Evolutionary conservation across 306 rosid genomes (phyloP).

Genomic region (Vachellia collinsii): DNA sequence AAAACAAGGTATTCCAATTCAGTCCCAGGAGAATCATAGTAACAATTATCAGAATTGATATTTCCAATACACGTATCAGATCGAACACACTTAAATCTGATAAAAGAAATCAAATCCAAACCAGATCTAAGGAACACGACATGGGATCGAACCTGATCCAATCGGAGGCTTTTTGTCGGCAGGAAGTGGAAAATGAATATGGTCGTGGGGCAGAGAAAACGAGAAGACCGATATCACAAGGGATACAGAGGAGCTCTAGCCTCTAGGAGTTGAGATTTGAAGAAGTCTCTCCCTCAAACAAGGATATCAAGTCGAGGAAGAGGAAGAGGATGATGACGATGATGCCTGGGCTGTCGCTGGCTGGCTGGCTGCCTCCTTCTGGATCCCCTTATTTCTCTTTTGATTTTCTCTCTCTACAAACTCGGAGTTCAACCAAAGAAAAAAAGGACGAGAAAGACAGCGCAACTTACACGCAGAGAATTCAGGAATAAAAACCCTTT

Average conservation of each 20-base stretch:
- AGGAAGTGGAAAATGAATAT: slow-evolving; percentile 32
- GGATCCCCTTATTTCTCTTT: neutral
- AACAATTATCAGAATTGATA: neutral
- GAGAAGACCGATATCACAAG: slow-evolving; percentile 3
- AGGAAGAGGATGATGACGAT: neutral
- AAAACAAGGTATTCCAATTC: neutral
- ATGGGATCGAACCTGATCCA: slow-evolving; percentile 49
- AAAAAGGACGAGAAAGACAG: slow-evolving; percentile 57
- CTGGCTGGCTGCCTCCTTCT: slow-evolving; percentile 1
- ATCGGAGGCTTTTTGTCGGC: slow-evolving; percentile 20
- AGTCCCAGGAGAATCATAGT: neutral
- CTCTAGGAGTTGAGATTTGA: slow-evolving; percentile 36
- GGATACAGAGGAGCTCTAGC: slow-evolving; percentile 23
- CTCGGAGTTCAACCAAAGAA: slow-evolving; percentile 33
- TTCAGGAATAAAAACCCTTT: slow-evolving; percentile 6
- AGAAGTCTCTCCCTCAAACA: slow-evolving; percentile 12
- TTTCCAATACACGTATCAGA: slow-evolving; percentile 19
- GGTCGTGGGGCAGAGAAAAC: neutral
- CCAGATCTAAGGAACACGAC: slow-evolving; percentile 47
- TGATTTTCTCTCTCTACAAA: slow-evolving; percentile 32
- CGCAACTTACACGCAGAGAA: slow-evolving; percentile 64
- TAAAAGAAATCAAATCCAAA: neutral
- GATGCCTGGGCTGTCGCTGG: slow-evolving; percentile 1
- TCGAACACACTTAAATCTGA: slow-evolving; percentile 31
- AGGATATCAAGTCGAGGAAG: slow-evolving; percentile 9